Base-by-base conservation (phyloP, 2,329 filamentous ascomycete genomes). In the Exophiala bonariae region DNA sequence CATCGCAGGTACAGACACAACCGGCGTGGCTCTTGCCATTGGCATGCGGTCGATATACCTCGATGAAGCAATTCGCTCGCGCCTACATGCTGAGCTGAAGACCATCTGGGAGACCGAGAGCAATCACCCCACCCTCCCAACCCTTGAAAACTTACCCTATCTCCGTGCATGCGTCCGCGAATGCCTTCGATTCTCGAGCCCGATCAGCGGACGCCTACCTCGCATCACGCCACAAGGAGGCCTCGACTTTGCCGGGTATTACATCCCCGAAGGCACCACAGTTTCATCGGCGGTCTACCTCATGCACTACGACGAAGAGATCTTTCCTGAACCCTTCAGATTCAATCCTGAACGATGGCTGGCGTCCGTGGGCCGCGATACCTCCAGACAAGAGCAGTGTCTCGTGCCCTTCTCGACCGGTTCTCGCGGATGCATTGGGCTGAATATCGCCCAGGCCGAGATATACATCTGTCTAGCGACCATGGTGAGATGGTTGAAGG, bases 1-100 rank as follows among this genome's bases (percentile, higher is more conserved):
- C 19, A 78, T 78, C 58, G 76, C 76, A 1, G 76, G 75, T 0
- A 76, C 75, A 0, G 76, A 79, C 54, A 71, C 72, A 0, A 76
- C 71, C 3, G 70, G 69, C 10, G 75, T 74, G 64, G 77, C 73
- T 44, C 58, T 76, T 16, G 67, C 70, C 5, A 74, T 68, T 1
- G 66, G 76, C 1, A 65, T 69, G 32, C 74, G 71, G 63, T 62
- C 70, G 47, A 50, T 78, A 26, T 63, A 66, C 3, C 64, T 71
- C 39, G 55, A 69, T 41, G 71, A 73, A 4, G 60, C 67, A 4
- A 63, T 66, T 67, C 19, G 19, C 18, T n/a, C n/a, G 8, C n/a
- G 35, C 14, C 35, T 38, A n/a, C 14, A 22, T n/a, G 14, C 14
- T 9, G 35, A 38, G 19, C 8, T 38, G 14, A 17, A 38, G 35